Conservation (phyloP, 768 basidiomycete species). For the Pulveroboletus sp. region DNA sequence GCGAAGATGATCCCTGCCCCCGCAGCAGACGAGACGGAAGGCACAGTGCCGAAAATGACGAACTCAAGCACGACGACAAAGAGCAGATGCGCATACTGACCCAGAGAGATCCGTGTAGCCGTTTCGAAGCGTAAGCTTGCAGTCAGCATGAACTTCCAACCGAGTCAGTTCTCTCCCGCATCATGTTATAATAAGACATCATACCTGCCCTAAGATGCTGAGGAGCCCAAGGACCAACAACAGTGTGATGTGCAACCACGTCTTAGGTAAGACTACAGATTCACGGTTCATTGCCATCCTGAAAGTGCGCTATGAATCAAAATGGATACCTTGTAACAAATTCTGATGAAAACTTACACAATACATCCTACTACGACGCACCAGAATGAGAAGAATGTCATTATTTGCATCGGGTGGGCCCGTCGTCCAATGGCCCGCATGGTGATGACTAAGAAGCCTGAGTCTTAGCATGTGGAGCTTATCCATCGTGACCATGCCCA, state of each 20-base stretch:
- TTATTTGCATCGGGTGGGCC: slow-evolving; percentile 69
- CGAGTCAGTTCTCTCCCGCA: not conserved
- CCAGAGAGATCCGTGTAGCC: no score
- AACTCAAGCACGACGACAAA: no score
- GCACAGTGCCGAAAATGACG: no score
- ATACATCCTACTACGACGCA: slow-evolving; percentile 36
- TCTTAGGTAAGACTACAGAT: slow-evolving; percentile 14
- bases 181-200: not conserved
- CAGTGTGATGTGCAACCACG: slow-evolving; percentile 15
- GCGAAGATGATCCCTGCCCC: no score
- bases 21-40: no score
- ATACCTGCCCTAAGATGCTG: slow-evolving; percentile 18
- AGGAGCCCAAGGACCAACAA: slow-evolving; percentile 15
- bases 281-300: slow-evolving; percentile 11
- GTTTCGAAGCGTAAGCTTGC: no score
- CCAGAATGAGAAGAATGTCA: slow-evolving; percentile 61
- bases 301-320: not conserved
- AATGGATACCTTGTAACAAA: not conserved
- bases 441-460: slow-evolving; percentile 35
- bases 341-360: slow-evolving; percentile 4
- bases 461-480: not conserved
- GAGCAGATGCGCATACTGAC: no score
- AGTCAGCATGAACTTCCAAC: slow-evolving; percentile 47
- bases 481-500: not conserved
- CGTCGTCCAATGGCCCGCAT: slow-evolving; percentile 71